A percentile compares a stretch with the other conserved stretches of the same genome.
Evolutionary conservation across 2,329 filamentous ascomycete genomes (phyloP).

Genomic region (Hypoxylon sp.): DNA sequence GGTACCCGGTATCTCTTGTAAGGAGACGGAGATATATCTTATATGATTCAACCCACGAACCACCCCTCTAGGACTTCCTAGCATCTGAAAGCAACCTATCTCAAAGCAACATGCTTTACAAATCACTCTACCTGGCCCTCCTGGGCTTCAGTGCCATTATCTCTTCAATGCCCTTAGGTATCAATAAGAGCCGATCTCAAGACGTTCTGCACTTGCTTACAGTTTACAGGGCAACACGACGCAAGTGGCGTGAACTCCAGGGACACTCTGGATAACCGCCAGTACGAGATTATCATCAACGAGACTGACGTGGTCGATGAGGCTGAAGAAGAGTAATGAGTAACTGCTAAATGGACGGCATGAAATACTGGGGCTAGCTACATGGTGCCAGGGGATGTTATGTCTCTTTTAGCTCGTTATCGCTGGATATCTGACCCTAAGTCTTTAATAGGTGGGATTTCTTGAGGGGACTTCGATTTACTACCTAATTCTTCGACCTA

Average conservation of each 20-base stretch:
- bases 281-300: conserved; percentile 14
- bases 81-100: background rate
- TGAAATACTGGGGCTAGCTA: background rate
- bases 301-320: conserved; percentile 11
- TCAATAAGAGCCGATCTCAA: background rate
- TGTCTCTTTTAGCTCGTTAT: background rate
- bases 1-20: background rate
- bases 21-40: background rate
- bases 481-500: background rate
- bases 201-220: background rate
- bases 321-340: conserved; percentile 4
- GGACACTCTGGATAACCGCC: conserved; percentile 7
- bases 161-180: conserved; percentile 26
- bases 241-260: conserved; percentile 1
- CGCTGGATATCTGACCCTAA: background rate
- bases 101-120: conserved; percentile 23
- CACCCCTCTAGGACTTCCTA: background rate
- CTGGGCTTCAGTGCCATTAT: conserved; percentile 16
- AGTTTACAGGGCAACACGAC: background rate
- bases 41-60: background rate
- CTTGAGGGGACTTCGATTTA: background rate
- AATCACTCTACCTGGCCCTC: conserved; percentile 13
- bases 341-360: background rate
- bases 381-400: background rate
- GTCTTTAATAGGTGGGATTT: background rate